Evolutionary conservation across 345 rosid species (phyloP).

Genomic region (Toxicodendron radicans): DNA sequence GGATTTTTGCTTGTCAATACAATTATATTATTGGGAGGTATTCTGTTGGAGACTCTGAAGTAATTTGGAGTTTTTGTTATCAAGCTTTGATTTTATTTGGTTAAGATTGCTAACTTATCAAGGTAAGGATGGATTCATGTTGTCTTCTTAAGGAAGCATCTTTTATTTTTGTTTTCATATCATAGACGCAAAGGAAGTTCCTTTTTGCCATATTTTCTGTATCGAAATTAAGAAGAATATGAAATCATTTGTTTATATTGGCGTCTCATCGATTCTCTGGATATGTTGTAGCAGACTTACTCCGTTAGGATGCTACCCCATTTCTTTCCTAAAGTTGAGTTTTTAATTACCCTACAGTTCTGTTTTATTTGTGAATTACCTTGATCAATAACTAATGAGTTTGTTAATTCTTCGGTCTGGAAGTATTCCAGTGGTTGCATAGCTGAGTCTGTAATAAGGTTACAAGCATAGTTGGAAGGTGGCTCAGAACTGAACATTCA

Average conservation of each 20-base stretch:
- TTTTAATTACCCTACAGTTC: neutral
- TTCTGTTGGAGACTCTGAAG: neutral
- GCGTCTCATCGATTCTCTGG: neutral
- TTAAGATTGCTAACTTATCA: neutral
- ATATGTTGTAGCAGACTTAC: neutral
- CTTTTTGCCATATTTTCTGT: neutral
- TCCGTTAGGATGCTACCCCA: neutral
- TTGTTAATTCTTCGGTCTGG: neutral
- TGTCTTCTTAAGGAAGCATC: neutral
- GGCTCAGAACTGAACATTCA: neutral
- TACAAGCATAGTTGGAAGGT: too few species aligned
- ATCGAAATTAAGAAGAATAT: neutral
- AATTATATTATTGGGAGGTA: neutral
- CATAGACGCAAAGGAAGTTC: neutral
- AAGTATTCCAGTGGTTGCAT: neutral
- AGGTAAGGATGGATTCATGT: neutral
- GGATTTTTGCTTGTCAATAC: neutral
- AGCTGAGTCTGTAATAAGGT: neutral
- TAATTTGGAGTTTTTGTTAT: neutral
- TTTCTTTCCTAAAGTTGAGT: neutral
- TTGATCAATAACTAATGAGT: neutral
- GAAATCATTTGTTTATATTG: neutral
- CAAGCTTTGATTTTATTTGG: neutral
- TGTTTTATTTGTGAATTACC: neutral
- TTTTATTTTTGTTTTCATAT: neutral